Evolutionary conservation across 1,139 yeast genomes (phyloP).

Genomic region (Scheffersomyces lignicola): DNA sequence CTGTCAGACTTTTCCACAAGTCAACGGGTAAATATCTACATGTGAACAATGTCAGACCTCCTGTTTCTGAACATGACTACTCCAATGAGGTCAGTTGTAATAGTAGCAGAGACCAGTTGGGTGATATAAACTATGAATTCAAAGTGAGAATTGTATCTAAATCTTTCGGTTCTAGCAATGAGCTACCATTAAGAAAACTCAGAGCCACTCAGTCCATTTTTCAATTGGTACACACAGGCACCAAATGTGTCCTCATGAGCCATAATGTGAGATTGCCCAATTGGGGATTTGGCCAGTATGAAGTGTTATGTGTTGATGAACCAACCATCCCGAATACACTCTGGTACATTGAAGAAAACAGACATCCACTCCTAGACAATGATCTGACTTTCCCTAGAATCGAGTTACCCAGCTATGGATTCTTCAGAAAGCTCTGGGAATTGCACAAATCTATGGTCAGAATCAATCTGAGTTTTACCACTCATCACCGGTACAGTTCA

Average conservation of each 20-base stretch:
- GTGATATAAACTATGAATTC: constrained; percentile 56
- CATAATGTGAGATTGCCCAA: constrained; percentile 64
- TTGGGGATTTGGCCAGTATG: constrained; percentile 73
- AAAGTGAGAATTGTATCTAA: constrained; percentile 36
- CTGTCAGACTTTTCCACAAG: constrained; percentile 62
- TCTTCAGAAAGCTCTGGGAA: constrained; percentile 32
- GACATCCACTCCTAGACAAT: constrained; percentile 48
- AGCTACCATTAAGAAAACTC: constrained; percentile 40
- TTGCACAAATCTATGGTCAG: constrained; percentile 38
- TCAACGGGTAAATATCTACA: constrained; percentile 59
- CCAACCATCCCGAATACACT: constrained; percentile 60
- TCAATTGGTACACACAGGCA: constrained; percentile 58
- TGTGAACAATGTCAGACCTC: constrained; percentile 64
- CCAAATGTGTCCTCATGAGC: constrained; percentile 59
- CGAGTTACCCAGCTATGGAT: constrained; percentile 22
- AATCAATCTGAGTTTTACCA: constrained; percentile 25
- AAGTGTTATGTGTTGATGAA: constrained; percentile 69
- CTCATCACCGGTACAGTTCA: constrained; percentile 29
- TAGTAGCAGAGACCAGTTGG: constrained; percentile 47
- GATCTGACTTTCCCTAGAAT: constrained; percentile 27
- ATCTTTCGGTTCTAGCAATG: constrained; percentile 26
- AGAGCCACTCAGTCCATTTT: constrained; percentile 57
- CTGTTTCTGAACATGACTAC: constrained; percentile 78
- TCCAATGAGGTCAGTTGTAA: constrained; percentile 70
- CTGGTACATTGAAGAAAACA: constrained; percentile 65